Conservation (phyloP, 139 green algal species). For the Yamagishiella unicocca region DNA sequence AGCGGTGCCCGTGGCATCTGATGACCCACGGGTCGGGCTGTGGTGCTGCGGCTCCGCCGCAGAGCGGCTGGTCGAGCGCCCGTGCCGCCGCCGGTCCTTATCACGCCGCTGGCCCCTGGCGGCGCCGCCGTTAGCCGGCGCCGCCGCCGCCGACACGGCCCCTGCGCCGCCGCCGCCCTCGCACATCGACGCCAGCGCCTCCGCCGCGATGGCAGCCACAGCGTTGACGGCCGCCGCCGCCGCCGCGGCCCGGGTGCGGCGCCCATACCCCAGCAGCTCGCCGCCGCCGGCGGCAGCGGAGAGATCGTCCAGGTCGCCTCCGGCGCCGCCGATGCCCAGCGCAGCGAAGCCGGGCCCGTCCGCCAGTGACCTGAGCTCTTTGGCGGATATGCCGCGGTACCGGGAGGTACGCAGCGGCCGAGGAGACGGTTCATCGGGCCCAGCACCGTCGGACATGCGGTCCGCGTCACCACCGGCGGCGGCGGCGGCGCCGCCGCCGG, state of each 20-base stretch:
- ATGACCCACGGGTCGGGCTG: slow-evolving; percentile 33
- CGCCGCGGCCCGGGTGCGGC: slow-evolving; percentile 11
- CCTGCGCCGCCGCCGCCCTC: background rate
- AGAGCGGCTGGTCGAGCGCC: background rate
- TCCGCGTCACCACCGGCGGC: background rate
- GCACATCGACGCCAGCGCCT: slow-evolving; percentile 20
- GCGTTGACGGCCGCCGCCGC: slow-evolving; percentile 10
- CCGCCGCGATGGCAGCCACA: slow-evolving; percentile 9
- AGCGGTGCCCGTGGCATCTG: background rate
- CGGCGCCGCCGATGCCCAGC: background rate
- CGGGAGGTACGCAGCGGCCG: background rate
- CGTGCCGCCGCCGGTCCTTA: background rate
- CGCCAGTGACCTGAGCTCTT: slow-evolving; percentile 24
- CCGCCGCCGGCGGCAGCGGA: too few species aligned
- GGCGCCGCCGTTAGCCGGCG: background rate
- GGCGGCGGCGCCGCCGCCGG: background rate
- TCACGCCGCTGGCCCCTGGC: background rate
- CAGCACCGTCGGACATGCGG: too few species aligned
- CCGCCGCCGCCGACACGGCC: background rate
- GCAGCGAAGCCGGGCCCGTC: background rate
- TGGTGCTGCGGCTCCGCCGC: background rate
- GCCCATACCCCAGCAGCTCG: background rate
- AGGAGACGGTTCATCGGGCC: background rate
- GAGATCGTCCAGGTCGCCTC: background rate
- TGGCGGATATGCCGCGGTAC: slow-evolving; percentile 26